These are phyloP conservation scores for Fonsecaea erecta DNA, from an alignment of 2,329 filamentous ascomycete species.

Conservation along the genomic window DNA sequence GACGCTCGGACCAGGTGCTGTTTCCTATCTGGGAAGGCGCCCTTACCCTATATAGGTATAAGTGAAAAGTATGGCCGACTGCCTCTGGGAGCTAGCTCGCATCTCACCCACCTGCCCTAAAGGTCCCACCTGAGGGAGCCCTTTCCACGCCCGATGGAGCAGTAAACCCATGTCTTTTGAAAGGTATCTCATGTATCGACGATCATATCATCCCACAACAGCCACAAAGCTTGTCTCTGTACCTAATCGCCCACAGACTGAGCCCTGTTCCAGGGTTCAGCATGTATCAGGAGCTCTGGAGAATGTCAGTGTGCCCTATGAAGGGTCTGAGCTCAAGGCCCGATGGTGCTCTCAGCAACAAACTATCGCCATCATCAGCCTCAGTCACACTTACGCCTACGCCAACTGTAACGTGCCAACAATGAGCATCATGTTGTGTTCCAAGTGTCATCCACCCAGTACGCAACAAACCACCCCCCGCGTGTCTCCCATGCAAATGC, in stretches of 20 bases:
- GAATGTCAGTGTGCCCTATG: too few relatives aligned
- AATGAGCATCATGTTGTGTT: background rate
- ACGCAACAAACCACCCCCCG: conserved; percentile 6
- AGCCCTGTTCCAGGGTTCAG: background rate
- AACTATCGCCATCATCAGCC: background rate
- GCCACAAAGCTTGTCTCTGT: conserved; percentile 1
- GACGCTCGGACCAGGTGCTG: conserved; percentile 1
- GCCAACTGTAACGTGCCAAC: background rate
- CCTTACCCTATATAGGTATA: conserved; percentile 1
- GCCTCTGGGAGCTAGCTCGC: background rate
- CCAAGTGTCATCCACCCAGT: background rate
- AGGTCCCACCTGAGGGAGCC: background rate
- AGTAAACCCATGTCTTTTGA: background rate
- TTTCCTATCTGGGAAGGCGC: conserved; percentile 14
- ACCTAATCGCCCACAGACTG: background rate
- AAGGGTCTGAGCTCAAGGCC: too few relatives aligned
- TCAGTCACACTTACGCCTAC: background rate
- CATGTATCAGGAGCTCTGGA: background rate
- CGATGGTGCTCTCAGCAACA: background rate
- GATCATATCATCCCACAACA: background rate
- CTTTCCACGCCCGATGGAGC: background rate
- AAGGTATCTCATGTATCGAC: background rate
- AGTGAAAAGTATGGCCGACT: background rate
- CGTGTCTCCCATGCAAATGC: background rate
- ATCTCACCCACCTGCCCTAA: background rate